Conservation (phyloP, 371 early-diverging fungal species). For the Mortierella sp. region DNA sequence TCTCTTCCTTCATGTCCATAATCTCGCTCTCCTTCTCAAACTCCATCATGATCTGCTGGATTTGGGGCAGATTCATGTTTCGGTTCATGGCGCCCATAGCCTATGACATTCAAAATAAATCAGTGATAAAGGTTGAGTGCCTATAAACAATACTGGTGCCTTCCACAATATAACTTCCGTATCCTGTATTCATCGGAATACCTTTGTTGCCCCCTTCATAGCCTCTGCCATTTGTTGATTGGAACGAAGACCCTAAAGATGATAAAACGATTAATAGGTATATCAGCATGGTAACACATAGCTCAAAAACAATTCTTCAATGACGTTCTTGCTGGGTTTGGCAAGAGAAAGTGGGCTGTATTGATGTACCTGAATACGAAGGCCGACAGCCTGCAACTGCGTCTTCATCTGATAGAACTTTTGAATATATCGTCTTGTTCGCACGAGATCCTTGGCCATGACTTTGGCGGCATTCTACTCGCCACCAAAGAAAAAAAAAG, state of each 20-base stretch:
- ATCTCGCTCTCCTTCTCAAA: constrained; percentile 95
- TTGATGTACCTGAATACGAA: constrained; percentile 85
- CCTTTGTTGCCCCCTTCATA: constrained; percentile 94
- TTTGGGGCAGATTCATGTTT: constrained; percentile 91
- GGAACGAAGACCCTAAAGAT: constrained; percentile 83
- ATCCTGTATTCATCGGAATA: constrained; percentile 12
- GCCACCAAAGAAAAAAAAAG: constrained; percentile 1
- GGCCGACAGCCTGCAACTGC: constrained; percentile 92
- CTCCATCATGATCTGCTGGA: constrained; percentile 97
- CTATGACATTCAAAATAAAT: constrained; percentile 34
- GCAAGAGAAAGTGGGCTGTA: neutral
- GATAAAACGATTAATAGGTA: neutral
- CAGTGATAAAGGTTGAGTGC: no score
- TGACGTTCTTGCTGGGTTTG: neutral
- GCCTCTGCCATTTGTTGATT: constrained; percentile 97
- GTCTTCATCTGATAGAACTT: constrained; percentile 97
- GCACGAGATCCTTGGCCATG: constrained; percentile 97
- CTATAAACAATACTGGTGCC: neutral
- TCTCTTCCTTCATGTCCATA: constrained; percentile 99
- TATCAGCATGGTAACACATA: constrained; percentile 1
- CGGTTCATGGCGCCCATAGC: constrained; percentile 98
- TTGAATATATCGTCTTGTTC: constrained; percentile 92
- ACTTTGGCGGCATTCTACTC: constrained; percentile 88
- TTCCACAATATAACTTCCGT: neutral
- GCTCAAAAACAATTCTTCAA: neutral